Evolutionary conservation across 164 flowering plant genomes (phyloP).

Genomic region (Stephania japonica): DNA sequence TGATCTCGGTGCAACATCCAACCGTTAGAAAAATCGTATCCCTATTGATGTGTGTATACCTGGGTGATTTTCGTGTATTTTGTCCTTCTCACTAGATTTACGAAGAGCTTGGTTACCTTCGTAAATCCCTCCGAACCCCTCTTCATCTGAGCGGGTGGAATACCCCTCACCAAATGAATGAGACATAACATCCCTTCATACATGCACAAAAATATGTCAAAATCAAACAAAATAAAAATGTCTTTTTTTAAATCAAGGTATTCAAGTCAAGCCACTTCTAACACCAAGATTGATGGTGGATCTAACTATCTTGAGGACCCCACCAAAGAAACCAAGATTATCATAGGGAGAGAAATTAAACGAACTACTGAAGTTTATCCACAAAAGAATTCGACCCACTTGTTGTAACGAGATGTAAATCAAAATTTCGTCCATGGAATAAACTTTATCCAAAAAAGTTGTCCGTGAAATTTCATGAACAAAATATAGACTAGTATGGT

Average conservation of each 20-base stretch:
- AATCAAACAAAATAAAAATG: not conserved
- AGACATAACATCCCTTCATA: constrained; percentile 54
- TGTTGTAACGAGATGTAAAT: not conserved
- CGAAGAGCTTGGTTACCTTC: constrained; percentile 42
- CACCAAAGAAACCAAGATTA: too few relatives aligned
- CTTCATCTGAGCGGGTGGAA: constrained; percentile 76
- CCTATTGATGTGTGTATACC: constrained; percentile 20
- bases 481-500: too few relatives aligned
- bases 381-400: not conserved
- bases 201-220: not conserved
- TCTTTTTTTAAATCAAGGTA: too few relatives aligned
- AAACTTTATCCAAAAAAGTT: too few relatives aligned
- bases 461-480: too few relatives aligned
- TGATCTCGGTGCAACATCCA: not conserved
- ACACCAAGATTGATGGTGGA: too few relatives aligned
- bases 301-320: too few relatives aligned
- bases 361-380: too few relatives aligned
- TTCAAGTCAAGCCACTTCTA: too few relatives aligned
- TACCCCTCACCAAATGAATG: constrained; percentile 79
- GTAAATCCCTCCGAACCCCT: constrained; percentile 83
- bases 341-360: too few relatives aligned
- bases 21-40: not conserved
- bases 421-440: too few relatives aligned
- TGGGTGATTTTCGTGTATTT: constrained; percentile 33
- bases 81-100: constrained; percentile 13